Evolutionary conservation across 768 basidiomycete species (phyloP), one percentile per base, ranked within the genome.

Genomic region (Cyclocybe cylindracea): DNA sequence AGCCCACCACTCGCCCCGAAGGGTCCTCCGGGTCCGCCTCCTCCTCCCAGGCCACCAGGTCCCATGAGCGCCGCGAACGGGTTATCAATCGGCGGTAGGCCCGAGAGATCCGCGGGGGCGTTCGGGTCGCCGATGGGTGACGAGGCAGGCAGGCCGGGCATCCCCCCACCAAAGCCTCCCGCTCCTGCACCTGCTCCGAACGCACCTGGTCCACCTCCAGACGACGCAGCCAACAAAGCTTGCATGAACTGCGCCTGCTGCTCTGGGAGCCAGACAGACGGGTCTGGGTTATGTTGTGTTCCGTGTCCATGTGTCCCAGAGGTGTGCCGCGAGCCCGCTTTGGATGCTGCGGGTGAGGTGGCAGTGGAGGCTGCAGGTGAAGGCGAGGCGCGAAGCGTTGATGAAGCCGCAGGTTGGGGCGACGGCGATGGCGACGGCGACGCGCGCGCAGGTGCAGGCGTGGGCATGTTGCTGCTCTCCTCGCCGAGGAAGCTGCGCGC

Each of bases 161-260:
- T 14, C 35, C 51, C 52, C 6, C 52, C 36, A 14, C 51, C 54
- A 51, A 36, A 19, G 33, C 61, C 67, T 32, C 62, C 69, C 71
- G 10, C 35, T 14, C 36, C 29, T n/a, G 53, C 46, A 44, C 24
- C 24, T 2, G 24, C 24, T 24, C 24, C 24, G 5, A 24, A 24
- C 5, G 24, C 24, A 2, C 24, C 24, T 5, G 24, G 24, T 24
- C 24, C 24, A 24, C 24, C 24, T 24, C 24, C 24, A 24, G 24
- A 46, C 5, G 65, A 61, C 33, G 65, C 66, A 51, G 62, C 63
- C 60, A 89, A 77, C 31, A 91, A 72, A 2, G 87, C 86, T 52
- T 81, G 79, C 69, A 90, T 72, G 55, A 90, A 78, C 56, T 86
- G 83, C 48, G 73, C 74, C 60, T 89, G 87, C 53, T 89, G 85